Base-by-base conservation (phyloP, 192 early-diverging fungal genomes). In the Endogone sp. region DNA sequence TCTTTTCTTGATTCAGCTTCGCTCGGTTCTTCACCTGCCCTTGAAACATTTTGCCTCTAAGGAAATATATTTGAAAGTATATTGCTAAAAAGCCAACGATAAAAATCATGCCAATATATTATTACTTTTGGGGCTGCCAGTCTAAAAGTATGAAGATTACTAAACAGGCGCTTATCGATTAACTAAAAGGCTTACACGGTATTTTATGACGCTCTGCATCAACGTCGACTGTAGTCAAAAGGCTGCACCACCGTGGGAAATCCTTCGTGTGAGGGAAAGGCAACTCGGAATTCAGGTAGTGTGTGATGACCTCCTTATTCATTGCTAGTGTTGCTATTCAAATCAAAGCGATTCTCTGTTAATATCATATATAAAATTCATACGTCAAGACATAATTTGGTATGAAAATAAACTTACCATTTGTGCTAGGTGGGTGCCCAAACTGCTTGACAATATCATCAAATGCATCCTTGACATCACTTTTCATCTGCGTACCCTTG, bases 391-490 rank as follows among this genome's bases (percentile, higher is more conserved):
- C n/a, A n/a, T n/a, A n/a, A n/a, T n/a, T n/a, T n/a, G n/a, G n/a
- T n/a, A n/a, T n/a, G n/a, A 29, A n/a, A 23, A 59, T 3, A 21
- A 32, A 62, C 66, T 72, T 77, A 75, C 80, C 65, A 60, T 86
- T 78, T 37, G 81, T 74, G n/a, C 70, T 68, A n/a, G 89, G 89
- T 0, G 81, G 76, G 21, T 77, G 31, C 3, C 78, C 74, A 56
- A 84, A 78, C 8, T 84, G 68, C 21, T 82, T 75, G 9, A 78
- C 73, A 6, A 90, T 75, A 32, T 81, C 78, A 68, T 89, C 89
- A 23, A 89, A 76, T 0, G 78, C 85, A 65, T 85, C 81, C 60
- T 84, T 85, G n/a, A 90, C 56, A 65, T 89, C 89, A 21, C 75
- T 78, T 44, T 86, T 77, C 24, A 90, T 64, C 54, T 77, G 69